Base-by-base conservation (phyloP, 1,139 yeast genomes). In the Lodderomyces metapsilosis region DNA sequence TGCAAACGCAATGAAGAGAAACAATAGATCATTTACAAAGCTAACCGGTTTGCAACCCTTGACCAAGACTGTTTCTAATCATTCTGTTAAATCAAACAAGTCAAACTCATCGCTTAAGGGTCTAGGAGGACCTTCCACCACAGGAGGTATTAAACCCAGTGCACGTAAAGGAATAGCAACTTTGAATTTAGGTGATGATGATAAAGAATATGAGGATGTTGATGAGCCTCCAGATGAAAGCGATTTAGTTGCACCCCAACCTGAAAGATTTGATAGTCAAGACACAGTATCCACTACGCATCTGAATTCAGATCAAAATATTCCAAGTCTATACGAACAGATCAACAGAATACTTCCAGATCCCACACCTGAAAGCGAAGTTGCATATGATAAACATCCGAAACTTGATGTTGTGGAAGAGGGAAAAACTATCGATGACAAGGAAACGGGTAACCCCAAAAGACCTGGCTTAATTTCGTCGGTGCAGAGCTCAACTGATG, bases 141-240 rank as follows among this genome's bases (percentile, higher is more conserved):
- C 47, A 18, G 43, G 47, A 5, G 76, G 76, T 1, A 54, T 72
- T 43, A 71, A 68, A 45, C 55, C 73, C 2, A 69, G 74, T 45
- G 57, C 66, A 1, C 59, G 60, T 36, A 69, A 68, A 43, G 76
- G 71, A 1, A 61, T 59, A 41, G 78, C 76, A 12, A 71, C 72
- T 5, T 52, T 72, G 44, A 54, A 56, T 36, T 58, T 72, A 40
- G 71, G 68, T 48, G 71, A 64, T 30, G 59, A 57, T 34, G 60
- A 59, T 44, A 28, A 24, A 12, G 68, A 64, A 11, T 62, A 55
- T 42, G 71, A 64, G 45, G 68, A 64, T 46, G 48, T 57, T 20
- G 57, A 53, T 13, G 45, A 45, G 10, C 44, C 34, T 8, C 41
- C 31, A 13, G 40, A 44, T 16, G 49, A 45, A 24, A 45, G 37